These are phyloP conservation scores for Fusarium subtropicale DNA, from an alignment of 2,329 filamentous ascomycete genomes.

Conservation along the genomic window DNA sequence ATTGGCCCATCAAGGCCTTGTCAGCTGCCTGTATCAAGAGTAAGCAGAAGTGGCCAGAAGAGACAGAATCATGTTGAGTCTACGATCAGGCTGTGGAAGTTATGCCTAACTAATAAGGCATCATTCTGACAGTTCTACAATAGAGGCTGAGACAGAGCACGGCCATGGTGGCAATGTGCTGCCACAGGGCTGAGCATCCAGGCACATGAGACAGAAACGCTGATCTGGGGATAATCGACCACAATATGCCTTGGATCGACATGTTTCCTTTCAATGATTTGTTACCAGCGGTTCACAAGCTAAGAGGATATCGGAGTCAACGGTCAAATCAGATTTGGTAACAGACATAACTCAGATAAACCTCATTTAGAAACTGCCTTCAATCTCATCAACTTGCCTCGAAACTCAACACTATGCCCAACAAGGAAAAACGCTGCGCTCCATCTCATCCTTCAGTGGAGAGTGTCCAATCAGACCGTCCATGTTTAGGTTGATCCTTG, in stretches of 20 bases:
- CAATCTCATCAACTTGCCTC: neutral
- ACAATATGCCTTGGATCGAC: slow-evolving; percentile 14
- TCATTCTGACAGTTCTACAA: neutral
- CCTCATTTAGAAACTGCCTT: neutral
- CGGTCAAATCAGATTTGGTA: slow-evolving; percentile 4
- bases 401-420: slow-evolving; percentile 20
- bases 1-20: neutral
- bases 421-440: slow-evolving; percentile 28
- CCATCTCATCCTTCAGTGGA: slow-evolving; percentile 10
- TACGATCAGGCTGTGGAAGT: neutral
- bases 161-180: slow-evolving; percentile 5
- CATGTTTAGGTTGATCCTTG: neutral
- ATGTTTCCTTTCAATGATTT: neutral
- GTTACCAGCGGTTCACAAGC: neutral
- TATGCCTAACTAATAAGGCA: neutral
- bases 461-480: slow-evolving; percentile 15
- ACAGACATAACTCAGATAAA: neutral
- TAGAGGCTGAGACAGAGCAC: neutral
- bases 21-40: neutral
- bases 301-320: neutral
- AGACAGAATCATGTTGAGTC: neutral
- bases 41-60: neutral
- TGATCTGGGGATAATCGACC: slow-evolving; percentile 14
- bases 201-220: slow-evolving; percentile 1
- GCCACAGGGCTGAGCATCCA: slow-evolving; percentile 29